Percentiles rank a stretch among this genome's conserved stretches.
Evolutionary conservation across 106 monocot species (phyloP).

Genomic region (Dendrobium nobile): DNA sequence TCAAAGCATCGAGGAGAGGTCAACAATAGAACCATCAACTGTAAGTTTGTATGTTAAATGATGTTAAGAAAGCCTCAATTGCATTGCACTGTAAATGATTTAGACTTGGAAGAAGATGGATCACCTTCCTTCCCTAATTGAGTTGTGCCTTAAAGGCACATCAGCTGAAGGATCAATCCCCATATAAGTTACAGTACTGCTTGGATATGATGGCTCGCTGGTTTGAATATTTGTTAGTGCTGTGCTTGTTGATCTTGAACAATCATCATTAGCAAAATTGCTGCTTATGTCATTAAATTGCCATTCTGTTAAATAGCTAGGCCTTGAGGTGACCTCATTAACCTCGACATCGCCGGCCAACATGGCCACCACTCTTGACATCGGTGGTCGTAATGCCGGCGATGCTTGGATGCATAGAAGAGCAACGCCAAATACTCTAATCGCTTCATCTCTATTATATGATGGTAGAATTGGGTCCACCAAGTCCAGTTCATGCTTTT

Average conservation of each 20-base stretch:
- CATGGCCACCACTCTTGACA: constrained; percentile 88
- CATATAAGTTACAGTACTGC: constrained; percentile 25
- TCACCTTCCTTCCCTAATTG: neutral
- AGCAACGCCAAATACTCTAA: no score
- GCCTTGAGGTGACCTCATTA: constrained; percentile 37
- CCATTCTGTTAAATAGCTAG: constrained; percentile 67
- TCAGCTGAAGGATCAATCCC: neutral
- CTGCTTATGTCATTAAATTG: constrained; percentile 48
- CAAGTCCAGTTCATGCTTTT: constrained; percentile 36
- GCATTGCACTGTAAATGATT: no score
- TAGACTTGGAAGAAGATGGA: neutral
- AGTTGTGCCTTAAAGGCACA: neutral
- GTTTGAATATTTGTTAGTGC: constrained; percentile 6
- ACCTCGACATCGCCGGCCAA: constrained; percentile 61
- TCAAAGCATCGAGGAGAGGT: no score
- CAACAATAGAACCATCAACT: no score
- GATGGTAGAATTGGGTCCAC: constrained; percentile 29
- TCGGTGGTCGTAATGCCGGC: constrained; percentile 51
- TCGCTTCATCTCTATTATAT: no score
- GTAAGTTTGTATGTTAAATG: no score
- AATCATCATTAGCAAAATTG: constrained; percentile 15
- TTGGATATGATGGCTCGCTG: constrained; percentile 3
- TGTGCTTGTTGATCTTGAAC: constrained; percentile 5
- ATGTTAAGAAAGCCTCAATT: no score
- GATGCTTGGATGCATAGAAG: constrained; percentile 31